Conservation (phyloP, 768 basidiomycete genomes). For the Tremella yokohamensis region DNA sequence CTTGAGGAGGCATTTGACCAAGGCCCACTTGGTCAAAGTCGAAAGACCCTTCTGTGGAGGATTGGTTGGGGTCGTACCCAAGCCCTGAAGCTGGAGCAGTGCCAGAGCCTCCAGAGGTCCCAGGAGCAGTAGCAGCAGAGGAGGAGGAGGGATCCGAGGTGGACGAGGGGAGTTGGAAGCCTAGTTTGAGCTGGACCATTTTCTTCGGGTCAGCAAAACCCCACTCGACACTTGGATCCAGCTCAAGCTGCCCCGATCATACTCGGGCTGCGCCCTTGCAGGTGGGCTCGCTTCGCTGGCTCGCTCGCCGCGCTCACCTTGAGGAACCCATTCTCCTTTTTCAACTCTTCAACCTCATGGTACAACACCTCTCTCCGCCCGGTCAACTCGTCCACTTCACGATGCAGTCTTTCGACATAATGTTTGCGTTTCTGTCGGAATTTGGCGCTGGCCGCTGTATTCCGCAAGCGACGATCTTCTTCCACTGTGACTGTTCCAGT, state of each 20-base stretch:
- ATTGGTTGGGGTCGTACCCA: not conserved
- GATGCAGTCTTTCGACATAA: constrained; percentile 14
- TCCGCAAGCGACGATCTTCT: not conserved
- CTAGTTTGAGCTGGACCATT: constrained; percentile 29
- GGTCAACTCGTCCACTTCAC: constrained; percentile 22
- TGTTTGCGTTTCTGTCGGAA: constrained; percentile 30
- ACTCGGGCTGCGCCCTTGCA: not conserved
- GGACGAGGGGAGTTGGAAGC: constrained; percentile 9
- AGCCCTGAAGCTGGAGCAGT: not conserved
- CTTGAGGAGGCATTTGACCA: too few relatives aligned
- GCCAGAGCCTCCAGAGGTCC: too few relatives aligned
- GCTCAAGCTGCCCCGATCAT: too few relatives aligned
- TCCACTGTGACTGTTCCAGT: not conserved
- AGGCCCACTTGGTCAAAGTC: too few relatives aligned
- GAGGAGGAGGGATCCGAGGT: not conserved
- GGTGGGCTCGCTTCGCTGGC: not conserved
- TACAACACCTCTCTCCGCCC: constrained; percentile 15
- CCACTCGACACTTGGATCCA: too few relatives aligned
- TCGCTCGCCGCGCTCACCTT: constrained; percentile 15
- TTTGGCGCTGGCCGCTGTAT: constrained; percentile 27
- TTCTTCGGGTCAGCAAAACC: constrained; percentile 10
- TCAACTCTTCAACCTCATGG: constrained; percentile 19
- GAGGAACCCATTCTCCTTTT: constrained; percentile 29
- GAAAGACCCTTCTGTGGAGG: too few relatives aligned
- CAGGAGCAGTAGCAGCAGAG: not conserved